Conservation (phyloP, 2,329 filamentous ascomycete species). For the Paracamarosporium sp. region DNA sequence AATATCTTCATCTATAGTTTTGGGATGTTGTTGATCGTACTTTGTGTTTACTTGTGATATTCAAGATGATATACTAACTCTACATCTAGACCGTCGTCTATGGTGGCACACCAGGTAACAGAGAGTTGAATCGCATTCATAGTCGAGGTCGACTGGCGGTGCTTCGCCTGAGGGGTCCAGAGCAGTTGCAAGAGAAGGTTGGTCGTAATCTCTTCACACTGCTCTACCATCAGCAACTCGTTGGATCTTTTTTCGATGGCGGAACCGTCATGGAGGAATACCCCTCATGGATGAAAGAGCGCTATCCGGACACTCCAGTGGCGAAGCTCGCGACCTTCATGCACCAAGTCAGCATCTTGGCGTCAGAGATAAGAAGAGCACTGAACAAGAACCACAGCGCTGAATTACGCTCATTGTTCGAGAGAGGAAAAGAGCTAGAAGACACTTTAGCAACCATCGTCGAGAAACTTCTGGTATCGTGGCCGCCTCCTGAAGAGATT, state of each 20-base stretch:
- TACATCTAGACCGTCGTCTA: not conserved
- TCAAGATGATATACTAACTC: not conserved
- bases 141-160: not conserved
- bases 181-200: not conserved
- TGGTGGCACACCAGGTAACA: not conserved
- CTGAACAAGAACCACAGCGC: not conserved
- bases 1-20: not conserved
- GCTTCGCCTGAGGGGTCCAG: not conserved
- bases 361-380: not conserved
- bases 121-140: not conserved
- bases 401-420: not conserved
- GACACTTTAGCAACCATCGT: not conserved
- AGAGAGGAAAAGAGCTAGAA: not conserved
- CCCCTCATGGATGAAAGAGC: not conserved
- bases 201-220: conserved; percentile 6
- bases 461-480: not conserved
- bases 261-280: not conserved
- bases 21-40: too few relatives aligned
- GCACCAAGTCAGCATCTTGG: not conserved
- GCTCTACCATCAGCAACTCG: conserved; percentile 6
- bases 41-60: too few relatives aligned
- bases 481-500: not conserved
- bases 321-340: not conserved
- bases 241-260: not conserved
- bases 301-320: not conserved